Evolutionary conservation across 495 filamentous ascomycete genomes (phyloP).

Genomic region (Neurospora cerealis): DNA sequence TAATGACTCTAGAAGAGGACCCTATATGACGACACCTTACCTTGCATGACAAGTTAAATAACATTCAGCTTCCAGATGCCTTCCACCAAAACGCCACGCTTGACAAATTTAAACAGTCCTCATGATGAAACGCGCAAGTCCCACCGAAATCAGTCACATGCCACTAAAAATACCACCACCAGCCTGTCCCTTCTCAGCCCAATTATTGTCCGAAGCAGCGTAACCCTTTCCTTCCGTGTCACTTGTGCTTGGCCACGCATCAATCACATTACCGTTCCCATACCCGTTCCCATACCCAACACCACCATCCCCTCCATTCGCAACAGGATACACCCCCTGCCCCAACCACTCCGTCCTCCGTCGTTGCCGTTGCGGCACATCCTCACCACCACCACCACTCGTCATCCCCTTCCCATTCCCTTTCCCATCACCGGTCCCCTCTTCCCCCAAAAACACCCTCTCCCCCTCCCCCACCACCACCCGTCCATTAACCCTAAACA

Average conservation of each 20-base stretch:
- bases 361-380: neutral
- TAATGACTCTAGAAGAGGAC: neutral
- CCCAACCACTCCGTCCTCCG: neutral
- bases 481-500: slow-evolving; percentile 30
- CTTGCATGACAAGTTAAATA: neutral
- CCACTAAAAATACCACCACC: neutral
- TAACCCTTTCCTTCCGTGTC: neutral
- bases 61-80: neutral
- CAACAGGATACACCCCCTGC: neutral
- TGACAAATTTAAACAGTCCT: neutral
- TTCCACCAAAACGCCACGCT: neutral
- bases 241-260: neutral
- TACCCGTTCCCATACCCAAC: neutral
- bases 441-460: neutral
- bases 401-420: neutral
- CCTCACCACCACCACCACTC: neutral
- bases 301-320: neutral
- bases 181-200: neutral
- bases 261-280: neutral
- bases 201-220: neutral
- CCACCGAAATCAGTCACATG: neutral
- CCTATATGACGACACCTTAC: neutral
- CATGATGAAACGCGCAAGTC: neutral
- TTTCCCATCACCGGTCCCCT: neutral
- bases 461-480: neutral